A percentile compares a stretch with the other conserved stretches of the same genome.
These are phyloP conservation scores for Pythium aristosporum DNA, from an alignment of 352 stramenopile species.

Conservation along the genomic window DNA sequence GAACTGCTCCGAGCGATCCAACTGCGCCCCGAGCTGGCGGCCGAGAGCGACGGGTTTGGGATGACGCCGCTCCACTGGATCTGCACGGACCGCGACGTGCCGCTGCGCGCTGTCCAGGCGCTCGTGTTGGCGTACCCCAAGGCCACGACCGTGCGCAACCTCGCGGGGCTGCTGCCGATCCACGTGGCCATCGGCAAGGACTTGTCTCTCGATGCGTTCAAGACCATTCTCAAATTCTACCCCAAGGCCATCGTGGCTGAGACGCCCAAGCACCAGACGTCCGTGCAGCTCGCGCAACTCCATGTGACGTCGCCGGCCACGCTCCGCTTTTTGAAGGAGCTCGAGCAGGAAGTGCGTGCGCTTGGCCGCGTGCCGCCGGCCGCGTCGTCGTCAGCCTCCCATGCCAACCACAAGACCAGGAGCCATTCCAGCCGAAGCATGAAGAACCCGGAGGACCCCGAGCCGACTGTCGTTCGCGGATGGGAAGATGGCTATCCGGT, in stretches of 20 bases:
- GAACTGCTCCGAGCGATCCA: constrained; percentile 26
- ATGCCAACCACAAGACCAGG: neutral
- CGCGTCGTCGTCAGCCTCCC: neutral
- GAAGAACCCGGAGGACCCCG: constrained; percentile 25
- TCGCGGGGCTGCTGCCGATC: constrained; percentile 60
- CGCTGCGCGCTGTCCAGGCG: constrained; percentile 42
- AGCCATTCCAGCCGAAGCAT: constrained; percentile 12
- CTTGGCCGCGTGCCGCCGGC: constrained; percentile 10
- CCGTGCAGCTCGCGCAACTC: constrained; percentile 45
- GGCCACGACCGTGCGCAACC: constrained; percentile 42
- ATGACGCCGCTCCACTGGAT: constrained; percentile 38
- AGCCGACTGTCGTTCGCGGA: constrained; percentile 3
- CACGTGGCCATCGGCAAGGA: constrained; percentile 68
- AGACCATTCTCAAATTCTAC: constrained; percentile 69
- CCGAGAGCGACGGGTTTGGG: constrained; percentile 26
- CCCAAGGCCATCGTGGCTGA: constrained; percentile 42
- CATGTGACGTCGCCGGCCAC: constrained; percentile 29
- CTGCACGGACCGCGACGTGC: constrained; percentile 28
- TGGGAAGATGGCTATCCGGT: constrained; percentile 28
- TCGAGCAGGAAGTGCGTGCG: constrained; percentile 38
- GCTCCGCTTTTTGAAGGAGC: constrained; percentile 36
- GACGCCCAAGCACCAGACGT: constrained; percentile 54
- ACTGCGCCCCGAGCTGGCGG: constrained; percentile 19
- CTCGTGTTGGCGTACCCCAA: constrained; percentile 51
- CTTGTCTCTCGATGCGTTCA: constrained; percentile 55